Conservation (phyloP, 371 early-diverging fungal species). For the Circinella umbellata region DNA sequence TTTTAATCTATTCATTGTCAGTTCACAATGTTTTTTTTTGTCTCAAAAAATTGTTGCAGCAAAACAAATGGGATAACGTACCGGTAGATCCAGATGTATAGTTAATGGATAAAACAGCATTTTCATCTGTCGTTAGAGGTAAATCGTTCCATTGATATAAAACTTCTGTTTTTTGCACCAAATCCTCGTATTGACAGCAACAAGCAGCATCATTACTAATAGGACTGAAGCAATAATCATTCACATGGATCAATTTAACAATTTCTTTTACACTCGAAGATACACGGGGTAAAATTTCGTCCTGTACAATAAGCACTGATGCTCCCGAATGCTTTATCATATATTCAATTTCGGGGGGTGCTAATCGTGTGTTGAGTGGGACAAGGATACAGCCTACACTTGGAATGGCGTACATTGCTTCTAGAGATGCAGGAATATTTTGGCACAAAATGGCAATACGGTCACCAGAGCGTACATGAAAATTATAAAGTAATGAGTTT, state of each 20-base stretch:
- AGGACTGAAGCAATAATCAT: conserved; percentile 13
- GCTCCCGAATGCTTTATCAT: conserved; percentile 62
- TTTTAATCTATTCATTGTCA: no score
- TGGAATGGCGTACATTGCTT: conserved; percentile 70
- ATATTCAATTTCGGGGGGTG: conserved; percentile 64
- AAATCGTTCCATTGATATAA: conserved; percentile 51
- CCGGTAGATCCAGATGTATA: conserved; percentile 74
- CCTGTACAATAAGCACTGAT: conserved; percentile 59
- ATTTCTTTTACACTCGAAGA: conserved; percentile 13
- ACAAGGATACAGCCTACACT: conserved; percentile 63
- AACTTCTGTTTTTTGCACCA: conserved; percentile 28
- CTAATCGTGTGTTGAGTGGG: conserved; percentile 69
- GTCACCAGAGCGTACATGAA: conserved; percentile 34
- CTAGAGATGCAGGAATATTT: conserved; percentile 64
- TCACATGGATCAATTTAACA: conserved; percentile 26
- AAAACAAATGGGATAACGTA: no score
- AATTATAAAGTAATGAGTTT: conserved; percentile 37
- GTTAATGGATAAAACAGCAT: conserved; percentile 59
- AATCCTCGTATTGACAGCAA: conserved; percentile 52
- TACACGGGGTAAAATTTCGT: conserved; percentile 25
- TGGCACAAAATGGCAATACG: conserved; percentile 67
- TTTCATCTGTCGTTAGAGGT: conserved; percentile 55
- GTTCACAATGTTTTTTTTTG: no score
- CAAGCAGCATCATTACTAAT: conserved; percentile 8
- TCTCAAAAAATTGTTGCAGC: no score